Conservation (phyloP, 306 rosid species). For the Cucumis hystrix region DNA sequence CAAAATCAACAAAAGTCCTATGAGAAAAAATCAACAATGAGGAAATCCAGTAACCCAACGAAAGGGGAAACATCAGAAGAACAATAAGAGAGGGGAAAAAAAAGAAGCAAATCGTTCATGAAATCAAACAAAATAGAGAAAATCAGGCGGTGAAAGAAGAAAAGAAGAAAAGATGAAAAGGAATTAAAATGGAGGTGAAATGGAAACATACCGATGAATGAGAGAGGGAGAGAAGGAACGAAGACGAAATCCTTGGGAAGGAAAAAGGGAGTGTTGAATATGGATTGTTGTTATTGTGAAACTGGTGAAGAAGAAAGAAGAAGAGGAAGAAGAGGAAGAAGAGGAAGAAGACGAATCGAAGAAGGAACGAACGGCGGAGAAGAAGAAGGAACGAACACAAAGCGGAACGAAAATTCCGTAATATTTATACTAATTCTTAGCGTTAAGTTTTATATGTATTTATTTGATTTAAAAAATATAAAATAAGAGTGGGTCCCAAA, state of each 20-base stretch:
- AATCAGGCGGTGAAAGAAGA: background rate
- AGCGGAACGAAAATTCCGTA: background rate
- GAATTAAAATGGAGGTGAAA: background rate
- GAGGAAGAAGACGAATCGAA: background rate
- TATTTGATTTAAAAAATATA: background rate
- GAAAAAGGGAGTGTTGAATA: background rate
- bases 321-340: background rate
- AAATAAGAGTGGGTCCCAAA: background rate
- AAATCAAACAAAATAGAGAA: background rate
- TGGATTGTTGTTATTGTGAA: too few species aligned
- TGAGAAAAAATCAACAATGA: background rate
- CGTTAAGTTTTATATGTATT: background rate
- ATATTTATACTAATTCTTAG: background rate
- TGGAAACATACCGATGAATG: background rate
- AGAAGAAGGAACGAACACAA: background rate
- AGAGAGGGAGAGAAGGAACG: background rate
- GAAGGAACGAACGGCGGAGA: background rate
- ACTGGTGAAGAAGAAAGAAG: background rate
- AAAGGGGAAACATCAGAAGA: background rate
- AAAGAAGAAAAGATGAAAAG: background rate
- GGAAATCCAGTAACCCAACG: background rate
- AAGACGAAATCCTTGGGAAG: background rate
- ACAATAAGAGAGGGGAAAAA: background rate
- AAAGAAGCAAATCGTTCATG: background rate
- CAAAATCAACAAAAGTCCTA: background rate